Percentiles rank a stretch among this genome's conserved stretches.
Conservation (phyloP, 1,284 basidiomycete genomes). For the Sporisorium iseilematis-ciliati region DNA sequence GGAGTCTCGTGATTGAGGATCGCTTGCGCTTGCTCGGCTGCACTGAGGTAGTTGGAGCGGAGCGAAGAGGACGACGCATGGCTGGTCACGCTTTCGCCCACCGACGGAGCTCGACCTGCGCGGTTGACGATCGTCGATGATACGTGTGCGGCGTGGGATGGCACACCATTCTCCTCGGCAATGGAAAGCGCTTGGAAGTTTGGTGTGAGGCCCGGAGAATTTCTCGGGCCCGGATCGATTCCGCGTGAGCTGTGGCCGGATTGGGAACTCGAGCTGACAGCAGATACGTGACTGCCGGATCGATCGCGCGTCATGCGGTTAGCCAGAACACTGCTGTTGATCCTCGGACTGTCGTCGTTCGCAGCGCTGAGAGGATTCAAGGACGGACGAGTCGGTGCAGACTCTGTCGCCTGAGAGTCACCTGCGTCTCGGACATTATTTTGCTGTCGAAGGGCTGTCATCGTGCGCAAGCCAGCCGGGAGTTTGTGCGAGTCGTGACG, state of each 20-base stretch:
- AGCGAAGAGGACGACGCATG: constrained; percentile 45
- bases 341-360: constrained; percentile 5
- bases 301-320: constrained; percentile 32
- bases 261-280: constrained; percentile 40
- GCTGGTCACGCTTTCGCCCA: constrained; percentile 30
- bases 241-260: constrained; percentile 35
- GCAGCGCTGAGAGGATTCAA: neutral
- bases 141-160: neutral
- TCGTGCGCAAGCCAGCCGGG: constrained; percentile 31
- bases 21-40: constrained; percentile 54
- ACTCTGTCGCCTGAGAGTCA: constrained; percentile 10
- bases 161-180: constrained; percentile 41
- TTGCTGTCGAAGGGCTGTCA: constrained; percentile 38
- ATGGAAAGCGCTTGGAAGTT: constrained; percentile 42
- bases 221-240: constrained; percentile 14
- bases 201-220: constrained; percentile 36
- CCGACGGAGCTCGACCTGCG: constrained; percentile 23
- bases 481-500: constrained; percentile 34
- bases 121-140: constrained; percentile 15
- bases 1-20: constrained; percentile 51
- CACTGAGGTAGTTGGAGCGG: constrained; percentile 46
- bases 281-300: constrained; percentile 49
- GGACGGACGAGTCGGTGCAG: neutral
- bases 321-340: neutral
- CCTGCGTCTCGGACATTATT: constrained; percentile 10